Evolutionary conservation across 225 moss, liverwort and hornwort species (phyloP).

Genomic region (Pseudisothecium myosuroides): DNA sequence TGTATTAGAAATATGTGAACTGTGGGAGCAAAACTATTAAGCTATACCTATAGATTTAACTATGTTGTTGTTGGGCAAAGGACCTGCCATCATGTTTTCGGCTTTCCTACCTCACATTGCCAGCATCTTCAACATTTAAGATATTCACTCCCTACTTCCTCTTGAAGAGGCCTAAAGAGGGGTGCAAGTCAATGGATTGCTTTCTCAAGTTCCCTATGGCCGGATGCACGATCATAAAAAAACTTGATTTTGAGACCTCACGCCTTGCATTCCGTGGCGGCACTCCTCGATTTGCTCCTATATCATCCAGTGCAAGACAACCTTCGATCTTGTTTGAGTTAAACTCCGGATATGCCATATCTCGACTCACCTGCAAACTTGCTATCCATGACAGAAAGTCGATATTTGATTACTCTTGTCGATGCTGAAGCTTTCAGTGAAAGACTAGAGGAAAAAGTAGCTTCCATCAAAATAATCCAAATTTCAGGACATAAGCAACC

Average conservation of each 20-base stretch:
- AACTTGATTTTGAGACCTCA: neutral
- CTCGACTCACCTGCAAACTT: neutral
- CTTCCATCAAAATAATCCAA: neutral
- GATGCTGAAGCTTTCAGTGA: neutral
- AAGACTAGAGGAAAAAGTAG: neutral
- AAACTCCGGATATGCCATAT: neutral
- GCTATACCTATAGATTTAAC: neutral
- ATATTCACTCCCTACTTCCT: neutral
- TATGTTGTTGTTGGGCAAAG: neutral
- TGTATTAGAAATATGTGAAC: no score
- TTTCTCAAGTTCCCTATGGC: neutral
- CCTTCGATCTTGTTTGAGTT: neutral
- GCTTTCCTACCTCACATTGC: neutral
- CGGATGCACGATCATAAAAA: neutral
- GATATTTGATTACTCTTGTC: neutral
- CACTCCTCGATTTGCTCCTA: neutral
- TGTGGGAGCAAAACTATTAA: neutral
- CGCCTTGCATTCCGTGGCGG: no score
- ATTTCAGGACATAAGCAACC: neutral
- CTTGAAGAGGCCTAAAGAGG: neutral
- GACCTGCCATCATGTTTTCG: neutral
- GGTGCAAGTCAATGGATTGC: neutral
- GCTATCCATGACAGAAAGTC: neutral
- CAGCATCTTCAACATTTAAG: neutral
- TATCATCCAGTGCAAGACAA: neutral